Evolutionary conservation across 768 basidiomycete species (phyloP).

Genomic region (Tubosaeta sp.): DNA sequence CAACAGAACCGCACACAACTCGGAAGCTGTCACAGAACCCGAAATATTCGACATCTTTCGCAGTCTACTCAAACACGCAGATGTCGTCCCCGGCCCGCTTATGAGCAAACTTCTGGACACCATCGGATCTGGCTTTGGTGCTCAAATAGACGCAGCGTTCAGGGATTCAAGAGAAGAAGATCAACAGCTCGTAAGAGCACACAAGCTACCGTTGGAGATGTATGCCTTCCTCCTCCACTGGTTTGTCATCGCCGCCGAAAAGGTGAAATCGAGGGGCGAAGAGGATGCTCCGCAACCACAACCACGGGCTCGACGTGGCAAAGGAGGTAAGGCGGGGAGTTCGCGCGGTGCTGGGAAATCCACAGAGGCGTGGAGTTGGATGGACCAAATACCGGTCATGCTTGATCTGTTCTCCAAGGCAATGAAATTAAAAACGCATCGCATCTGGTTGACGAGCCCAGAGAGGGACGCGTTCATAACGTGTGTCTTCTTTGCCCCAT

Average conservation of each 20-base stretch:
- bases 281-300: slow-evolving; percentile 43
- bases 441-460: slow-evolving; percentile 86
- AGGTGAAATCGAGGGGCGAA: slow-evolving; percentile 54
- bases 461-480: slow-evolving; percentile 85
- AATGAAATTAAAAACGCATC: slow-evolving; percentile 60
- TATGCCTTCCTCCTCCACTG: slow-evolving; percentile 91
- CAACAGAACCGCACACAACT: slow-evolving; percentile 70
- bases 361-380: slow-evolving; percentile 66
- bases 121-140: slow-evolving; percentile 67
- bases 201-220: slow-evolving; percentile 79
- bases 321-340: slow-evolving; percentile 51
- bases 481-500: slow-evolving; percentile 26
- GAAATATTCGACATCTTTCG: slow-evolving; percentile 80
- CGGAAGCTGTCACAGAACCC: slow-evolving; percentile 63
- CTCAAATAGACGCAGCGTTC: slow-evolving; percentile 68
- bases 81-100: slow-evolving; percentile 53
- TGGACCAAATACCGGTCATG: slow-evolving; percentile 65
- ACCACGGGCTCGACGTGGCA: slow-evolving; percentile 51
- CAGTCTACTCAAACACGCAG: slow-evolving; percentile 73
- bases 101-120: slow-evolving; percentile 90
- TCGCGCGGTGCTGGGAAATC: slow-evolving; percentile 40
- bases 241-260: slow-evolving; percentile 82
- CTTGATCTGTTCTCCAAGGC: slow-evolving; percentile 71
- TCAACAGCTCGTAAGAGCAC: slow-evolving; percentile 52
- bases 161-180: slow-evolving; percentile 69